phyloP scores from a whole-genome alignment of 345 rosid genomes.

The Anastatica hierochuntica region DNA sequence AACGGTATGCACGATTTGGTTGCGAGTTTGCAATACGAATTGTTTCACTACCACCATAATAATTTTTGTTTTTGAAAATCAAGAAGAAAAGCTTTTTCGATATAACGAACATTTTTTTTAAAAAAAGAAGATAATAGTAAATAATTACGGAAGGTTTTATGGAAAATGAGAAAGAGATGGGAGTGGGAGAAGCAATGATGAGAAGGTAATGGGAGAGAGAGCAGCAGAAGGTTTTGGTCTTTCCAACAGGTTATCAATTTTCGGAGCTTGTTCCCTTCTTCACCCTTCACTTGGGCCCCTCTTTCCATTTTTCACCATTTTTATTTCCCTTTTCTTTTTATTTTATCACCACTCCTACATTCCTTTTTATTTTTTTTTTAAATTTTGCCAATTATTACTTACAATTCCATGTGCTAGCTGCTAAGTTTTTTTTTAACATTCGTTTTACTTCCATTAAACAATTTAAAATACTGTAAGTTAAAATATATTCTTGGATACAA shows the following conservation, averaged over 20 bases:
- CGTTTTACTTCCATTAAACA: no score
- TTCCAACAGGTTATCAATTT: slow-evolving; percentile 34
- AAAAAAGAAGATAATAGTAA: neutral
- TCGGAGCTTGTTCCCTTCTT: slow-evolving; percentile 39
- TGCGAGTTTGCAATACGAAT: neutral
- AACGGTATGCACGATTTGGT: neutral
- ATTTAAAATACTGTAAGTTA: no score
- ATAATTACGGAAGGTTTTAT: neutral
- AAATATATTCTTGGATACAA: no score
- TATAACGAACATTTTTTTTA: no score
- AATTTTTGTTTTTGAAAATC: no score
- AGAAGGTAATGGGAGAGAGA: neutral
- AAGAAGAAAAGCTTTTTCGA: no score
- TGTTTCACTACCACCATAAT: neutral
- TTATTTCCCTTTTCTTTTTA: neutral
- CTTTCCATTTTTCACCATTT: neutral
- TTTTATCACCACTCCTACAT: neutral
- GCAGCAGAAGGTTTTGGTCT: slow-evolving; percentile 44
- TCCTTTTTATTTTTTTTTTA: neutral
- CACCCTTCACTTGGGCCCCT: slow-evolving; percentile 38
- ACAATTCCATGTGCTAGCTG: neutral
- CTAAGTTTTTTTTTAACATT: no score
- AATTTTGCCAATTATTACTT: slow-evolving; percentile 5
- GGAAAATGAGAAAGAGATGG: neutral
- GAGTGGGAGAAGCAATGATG: slow-evolving; percentile 37